Evolutionary conservation across 345 rosid genomes (phyloP).

Genomic region (Eucalyptus curtisii): DNA sequence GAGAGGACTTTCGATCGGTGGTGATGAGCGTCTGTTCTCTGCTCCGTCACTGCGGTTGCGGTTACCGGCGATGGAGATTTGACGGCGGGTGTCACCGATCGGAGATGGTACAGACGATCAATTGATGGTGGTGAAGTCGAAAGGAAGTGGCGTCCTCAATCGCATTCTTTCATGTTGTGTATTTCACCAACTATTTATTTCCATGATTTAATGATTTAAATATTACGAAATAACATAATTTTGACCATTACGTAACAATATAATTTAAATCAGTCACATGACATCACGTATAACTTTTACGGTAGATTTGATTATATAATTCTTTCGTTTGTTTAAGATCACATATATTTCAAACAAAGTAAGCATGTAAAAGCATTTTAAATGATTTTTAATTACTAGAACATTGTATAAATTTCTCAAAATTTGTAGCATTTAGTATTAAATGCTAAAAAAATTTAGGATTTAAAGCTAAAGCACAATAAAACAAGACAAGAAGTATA

Average conservation of each 20-base stretch:
- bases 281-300: background rate
- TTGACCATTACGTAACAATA: background rate
- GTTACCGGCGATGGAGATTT: background rate
- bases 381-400: background rate
- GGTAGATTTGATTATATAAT: background rate
- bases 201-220: background rate
- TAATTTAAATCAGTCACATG: background rate
- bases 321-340: background rate
- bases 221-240: background rate
- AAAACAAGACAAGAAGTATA: background rate
- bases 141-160: background rate
- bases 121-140: background rate
- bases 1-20: no score
- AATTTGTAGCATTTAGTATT: background rate
- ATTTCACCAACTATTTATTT: background rate
- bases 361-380: background rate
- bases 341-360: background rate
- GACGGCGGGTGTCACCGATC: background rate
- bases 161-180: background rate
- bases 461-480: background rate
- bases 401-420: background rate
- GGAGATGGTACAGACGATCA: background rate
- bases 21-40: no score
- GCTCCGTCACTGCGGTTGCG: background rate
- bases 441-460: background rate